Evolutionary conservation across 805 yeast genomes (phyloP), one percentile per base, ranked within the genome.

Genomic region (Tetrapisispora phaffii): DNA sequence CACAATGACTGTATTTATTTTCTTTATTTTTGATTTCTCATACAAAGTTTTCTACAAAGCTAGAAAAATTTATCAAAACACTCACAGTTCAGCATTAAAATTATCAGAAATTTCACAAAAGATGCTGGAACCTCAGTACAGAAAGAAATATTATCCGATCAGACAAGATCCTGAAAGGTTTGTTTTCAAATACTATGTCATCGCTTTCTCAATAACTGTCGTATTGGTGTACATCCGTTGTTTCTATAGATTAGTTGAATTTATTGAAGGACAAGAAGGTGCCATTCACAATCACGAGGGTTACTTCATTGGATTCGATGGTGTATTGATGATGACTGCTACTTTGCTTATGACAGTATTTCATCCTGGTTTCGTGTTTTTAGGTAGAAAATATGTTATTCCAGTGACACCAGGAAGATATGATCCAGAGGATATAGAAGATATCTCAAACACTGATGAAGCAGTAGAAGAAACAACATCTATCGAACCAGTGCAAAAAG

Each of bases 161-260:
- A 65, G 74, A 52, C 59, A 48, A 50, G 46, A 35, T 51, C 59
- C 46, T 52, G 47, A 19, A 52, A 62, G 44, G 35, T 21, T n/a
- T n/a, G 4, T 19, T 10, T 77, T 78, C 56, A 55, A 61, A 10
- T 66, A 56, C 40, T 74, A 72, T 51, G 76, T 80, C 1, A 20
- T 68, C 8, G 73, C 69, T 0, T 56, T 80, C 16, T 54, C 75
- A 1, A n/a, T 63, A 3, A 68, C 82, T 1, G 77, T 79, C 4
- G 20, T 75, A 2, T 71, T 77, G 36, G 71, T 86, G 21, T 80
- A 75, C 50, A 67, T 76, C 24, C 74, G 96, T 57, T 82, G 89
- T 51, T 67, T 80, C 35, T 86, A 84, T 63, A 74, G 95, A 58
- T 72, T 85, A 26, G 71, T 76, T 33, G 96, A 87, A 62, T 68